Percentiles rank a stretch among this genome's conserved stretches.
These are phyloP conservation scores for Chara braunii DNA, from an alignment of 139 green algal genomes.

Conservation along the genomic window DNA sequence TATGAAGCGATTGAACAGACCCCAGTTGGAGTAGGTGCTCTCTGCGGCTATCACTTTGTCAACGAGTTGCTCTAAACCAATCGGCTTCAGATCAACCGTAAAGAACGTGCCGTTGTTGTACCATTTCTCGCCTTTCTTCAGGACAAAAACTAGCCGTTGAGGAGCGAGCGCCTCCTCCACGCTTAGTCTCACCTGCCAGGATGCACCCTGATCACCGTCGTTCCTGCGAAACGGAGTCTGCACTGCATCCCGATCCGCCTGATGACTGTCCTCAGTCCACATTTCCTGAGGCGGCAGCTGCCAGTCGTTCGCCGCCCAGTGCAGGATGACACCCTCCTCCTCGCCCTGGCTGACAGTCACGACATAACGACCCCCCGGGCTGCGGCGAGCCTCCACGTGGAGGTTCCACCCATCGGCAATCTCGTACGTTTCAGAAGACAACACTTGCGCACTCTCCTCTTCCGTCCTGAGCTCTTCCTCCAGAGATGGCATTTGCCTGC, in stretches of 20 bases:
- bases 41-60: slow-evolving; percentile 15
- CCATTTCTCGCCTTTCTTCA: slow-evolving; percentile 2
- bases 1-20: slow-evolving; percentile 28
- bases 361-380: no score
- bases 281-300: not conserved
- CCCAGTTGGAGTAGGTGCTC: slow-evolving; percentile 18
- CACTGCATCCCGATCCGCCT: not conserved
- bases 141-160: not conserved
- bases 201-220: not conserved
- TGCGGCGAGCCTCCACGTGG: no score
- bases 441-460: no score
- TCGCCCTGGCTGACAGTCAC: no score
- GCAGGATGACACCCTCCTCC: not conserved
- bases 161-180: not conserved
- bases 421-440: no score
- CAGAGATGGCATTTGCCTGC: no score
- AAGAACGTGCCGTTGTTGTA: slow-evolving; percentile 11
- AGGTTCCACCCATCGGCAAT: no score
- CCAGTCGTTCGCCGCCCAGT: slow-evolving; percentile 5
- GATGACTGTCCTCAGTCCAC: slow-evolving; percentile 2
- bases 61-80: not conserved
- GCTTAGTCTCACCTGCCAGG: not conserved
- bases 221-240: not conserved
- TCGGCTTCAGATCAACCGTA: not conserved
- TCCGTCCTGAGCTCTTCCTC: no score